Base-by-base conservation (phyloP, 2,329 filamentous ascomycete species). In the Colletotrichum orbiculare region DNA sequence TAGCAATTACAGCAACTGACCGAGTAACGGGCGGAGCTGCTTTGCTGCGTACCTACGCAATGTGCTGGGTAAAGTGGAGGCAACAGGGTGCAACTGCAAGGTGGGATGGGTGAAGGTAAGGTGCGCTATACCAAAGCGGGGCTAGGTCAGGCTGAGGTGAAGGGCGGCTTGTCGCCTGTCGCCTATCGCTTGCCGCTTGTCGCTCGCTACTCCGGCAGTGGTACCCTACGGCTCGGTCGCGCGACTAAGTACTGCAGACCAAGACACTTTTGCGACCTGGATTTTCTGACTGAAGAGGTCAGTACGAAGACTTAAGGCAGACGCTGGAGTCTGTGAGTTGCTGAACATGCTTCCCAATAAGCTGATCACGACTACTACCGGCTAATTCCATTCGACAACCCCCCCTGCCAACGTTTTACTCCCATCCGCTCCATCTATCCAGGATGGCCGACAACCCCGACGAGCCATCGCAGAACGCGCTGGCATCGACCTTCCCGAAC, bases 401-500 rank as follows among this genome's bases (percentile, higher is more conserved):
- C 37, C 41, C 13, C 9, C 15, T 13, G 25, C 41, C 13, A 53
- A 46, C 12, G 33, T 12, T 13, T 38, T 7, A 25, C 39, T 4
- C 35, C n/a, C 10, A n/a, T 17, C 33, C 11, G 34, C 46, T 25
- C 25, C 25, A 35, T 11, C 25, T 38, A 13, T 42, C 11, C 67
- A 69, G 58, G 47, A 93, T 92, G 90, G 87, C 87, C 63, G 88
- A 88, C 46, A 55, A 49, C 46, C 73, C 78, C 9, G 76, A 77
- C 41, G 79, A 80, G 58, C 79, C 82, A 49, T 77, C 78, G 8
- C 72, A 75, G 68, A 71, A 71, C 46, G 80, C 82, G 50, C 77
- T 85, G 71, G 84, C 88, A 34, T 88, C 91, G 33, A 88, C 90
- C 45, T 97, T 94, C 75, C 95, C 96, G 33, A 88, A 91, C 56